Base-by-base conservation (phyloP, 2,329 filamentous ascomycete species). In the Aureobasidium sp. region DNA sequence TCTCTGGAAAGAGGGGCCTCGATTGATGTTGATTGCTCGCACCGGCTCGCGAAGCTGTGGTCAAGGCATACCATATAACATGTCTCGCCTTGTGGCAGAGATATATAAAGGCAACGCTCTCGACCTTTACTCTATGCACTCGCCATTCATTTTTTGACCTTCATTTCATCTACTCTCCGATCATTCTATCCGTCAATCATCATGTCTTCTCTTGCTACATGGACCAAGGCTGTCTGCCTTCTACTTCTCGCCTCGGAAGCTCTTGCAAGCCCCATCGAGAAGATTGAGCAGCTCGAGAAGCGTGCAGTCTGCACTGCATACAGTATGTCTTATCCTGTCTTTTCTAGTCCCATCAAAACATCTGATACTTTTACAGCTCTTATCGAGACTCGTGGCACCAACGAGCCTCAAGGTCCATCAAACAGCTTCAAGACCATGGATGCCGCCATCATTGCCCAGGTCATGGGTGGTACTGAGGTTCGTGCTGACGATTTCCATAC, bases 371-470 rank as follows among this genome's bases (percentile, higher is more conserved):
- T 14, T 19, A 12, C 6, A 58, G 33, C 67, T 12, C 62, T 70
- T 60, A 67, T 70, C 61, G 63, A 69, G 58, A 69, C 68, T n/a
- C 65, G 69, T 9, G 68, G 68, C 27, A 70, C 68, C 1, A 61
- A 62, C 11, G 68, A 70, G 54, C 19, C 61, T 29, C 68, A 69
- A 53, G 67, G 67, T 2, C 62, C 61, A n/a, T 62, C 64, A 48
- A 63, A 69, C 1, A 70, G 68, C 24, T 73, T 74, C 67, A 62
- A 62, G n/a, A 73, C 70, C 24, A 74, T 74, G 69, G 73, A 75
- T 64, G 19, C 50, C 1, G 67, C 68, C 50, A 66, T 73, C 49
- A 65, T 58, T n/a, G 17, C 56, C 7, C 64, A 70, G 29, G 50
- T 72, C 9, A 61, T 69, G 1, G 72, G 73, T 1, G 73, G 72